Evolutionary conservation across 2,329 filamentous ascomycete species (phyloP).

Genomic region (Cercospora zeina): DNA sequence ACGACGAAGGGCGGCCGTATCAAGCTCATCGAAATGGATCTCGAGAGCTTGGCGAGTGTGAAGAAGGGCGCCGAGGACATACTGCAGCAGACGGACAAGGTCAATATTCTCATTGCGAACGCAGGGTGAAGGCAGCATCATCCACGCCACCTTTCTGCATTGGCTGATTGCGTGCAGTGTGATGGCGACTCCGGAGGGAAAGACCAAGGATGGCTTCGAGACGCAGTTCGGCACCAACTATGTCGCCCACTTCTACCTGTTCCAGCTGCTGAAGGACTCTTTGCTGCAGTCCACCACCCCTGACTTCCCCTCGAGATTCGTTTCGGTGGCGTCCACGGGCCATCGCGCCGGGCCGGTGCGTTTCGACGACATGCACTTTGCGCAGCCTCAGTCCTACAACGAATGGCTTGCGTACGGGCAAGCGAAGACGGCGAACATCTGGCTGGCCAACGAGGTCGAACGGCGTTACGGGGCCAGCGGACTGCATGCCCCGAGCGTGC

Average conservation of each 20-base stretch:
- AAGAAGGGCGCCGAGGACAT: conserved; percentile 36
- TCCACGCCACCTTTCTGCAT: too few relatives aligned
- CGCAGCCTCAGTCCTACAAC: too few relatives aligned
- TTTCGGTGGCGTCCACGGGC: conserved; percentile 48
- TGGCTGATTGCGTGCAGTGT: too few relatives aligned
- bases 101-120: conserved; percentile 42
- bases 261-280: conserved; percentile 51
- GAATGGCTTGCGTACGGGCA: conserved; percentile 49
- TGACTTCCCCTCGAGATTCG: conserved; percentile 50
- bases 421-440: conserved; percentile 55
- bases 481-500: conserved; percentile 48
- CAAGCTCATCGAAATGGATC: conserved; percentile 1
- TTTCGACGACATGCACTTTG: too few relatives aligned
- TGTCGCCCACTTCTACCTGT: conserved; percentile 56
- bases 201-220: conserved; percentile 48
- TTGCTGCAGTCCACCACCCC: conserved; percentile 46
- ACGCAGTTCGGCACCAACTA: conserved; percentile 52
- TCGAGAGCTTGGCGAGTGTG: conserved; percentile 33
- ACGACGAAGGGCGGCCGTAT: too few relatives aligned
- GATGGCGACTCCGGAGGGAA: conserved; percentile 44
- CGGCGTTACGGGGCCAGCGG: conserved; percentile 48
- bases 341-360: conserved; percentile 45
- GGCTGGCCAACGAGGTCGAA: conserved; percentile 55
- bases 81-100: conserved; percentile 38
- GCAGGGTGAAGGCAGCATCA: too few relatives aligned